These are phyloP conservation scores for Fagopyrum homotropicum DNA, from an alignment of 148 eudicot species.

Conservation along the genomic window DNA sequence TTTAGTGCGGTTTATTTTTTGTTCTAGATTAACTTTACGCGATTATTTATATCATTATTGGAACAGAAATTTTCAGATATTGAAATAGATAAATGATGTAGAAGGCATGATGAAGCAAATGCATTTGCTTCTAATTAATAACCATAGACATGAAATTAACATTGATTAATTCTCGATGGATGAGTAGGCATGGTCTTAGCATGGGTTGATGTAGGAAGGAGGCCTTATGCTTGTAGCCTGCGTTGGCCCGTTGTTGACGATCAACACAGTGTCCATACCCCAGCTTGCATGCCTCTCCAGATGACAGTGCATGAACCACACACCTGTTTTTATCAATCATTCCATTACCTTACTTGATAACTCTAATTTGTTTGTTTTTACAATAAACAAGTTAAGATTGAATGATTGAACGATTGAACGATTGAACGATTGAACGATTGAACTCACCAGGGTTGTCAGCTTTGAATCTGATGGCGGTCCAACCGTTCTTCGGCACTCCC, in stretches of 20 bases:
- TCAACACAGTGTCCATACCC: conserved; percentile 15
- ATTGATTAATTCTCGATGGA: not conserved
- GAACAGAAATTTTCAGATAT: no score
- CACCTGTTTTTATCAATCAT: not conserved
- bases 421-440: not conserved
- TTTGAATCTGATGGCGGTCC: conserved; percentile 29
- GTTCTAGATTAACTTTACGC: no score
- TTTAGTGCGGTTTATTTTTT: no score
- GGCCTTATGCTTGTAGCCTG: conserved; percentile 11
- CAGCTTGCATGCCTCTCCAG: conserved; percentile 17
- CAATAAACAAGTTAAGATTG: no score
- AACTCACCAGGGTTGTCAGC: conserved; percentile 29
- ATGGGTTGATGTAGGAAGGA: conserved; percentile 14
- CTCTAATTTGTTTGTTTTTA: not conserved
- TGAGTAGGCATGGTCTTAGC: not conserved
- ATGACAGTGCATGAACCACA: conserved; percentile 19
- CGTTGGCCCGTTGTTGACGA: conserved; percentile 16
- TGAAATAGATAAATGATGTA: no score
- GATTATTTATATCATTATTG: no score
- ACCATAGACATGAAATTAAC: no score
- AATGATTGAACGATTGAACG: not conserved
- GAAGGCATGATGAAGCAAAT: no score
- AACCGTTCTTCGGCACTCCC: conserved; percentile 27
- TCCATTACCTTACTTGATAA: not conserved
- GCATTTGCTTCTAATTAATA: no score